A percentile compares a stretch with the other conserved stretches of the same genome.
Conservation (phyloP, 1,284 basidiomycete species). For the Boletus sp. region DNA sequence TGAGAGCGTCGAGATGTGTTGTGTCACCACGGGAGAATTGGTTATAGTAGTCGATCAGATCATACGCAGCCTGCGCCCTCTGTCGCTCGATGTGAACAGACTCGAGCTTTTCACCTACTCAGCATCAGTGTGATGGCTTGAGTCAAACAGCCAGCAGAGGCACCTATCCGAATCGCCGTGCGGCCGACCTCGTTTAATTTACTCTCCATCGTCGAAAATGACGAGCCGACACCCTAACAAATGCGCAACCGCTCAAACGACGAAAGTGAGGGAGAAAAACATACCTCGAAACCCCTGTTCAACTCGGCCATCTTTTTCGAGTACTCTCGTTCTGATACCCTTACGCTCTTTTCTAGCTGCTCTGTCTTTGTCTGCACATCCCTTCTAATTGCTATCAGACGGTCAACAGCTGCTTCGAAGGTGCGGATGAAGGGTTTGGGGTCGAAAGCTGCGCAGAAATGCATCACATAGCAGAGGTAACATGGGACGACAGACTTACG, state of each 20-base stretch:
- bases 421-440: conserved; percentile 90
- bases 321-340: conserved; percentile 89
- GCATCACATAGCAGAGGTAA: conserved; percentile 4
- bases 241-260: conserved; percentile 3
- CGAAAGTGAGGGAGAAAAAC: conserved; percentile 20
- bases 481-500: conserved; percentile 51
- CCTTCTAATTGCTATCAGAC: conserved; percentile 78
- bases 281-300: conserved; percentile 87
- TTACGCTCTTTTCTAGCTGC: conserved; percentile 88
- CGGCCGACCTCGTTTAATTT: conserved; percentile 93
- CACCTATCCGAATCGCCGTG: conserved; percentile 91
- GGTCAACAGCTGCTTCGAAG: conserved; percentile 88
- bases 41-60: conserved; percentile 94
- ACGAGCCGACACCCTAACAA: conserved; percentile 71
- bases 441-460: conserved; percentile 70
- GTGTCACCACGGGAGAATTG: conserved; percentile 88
- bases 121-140: conserved; percentile 13
- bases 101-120: conserved; percentile 89
- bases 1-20: conserved; percentile 69
- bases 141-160: conserved; percentile 19
- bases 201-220: conserved; percentile 81
- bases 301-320: conserved; percentile 90
- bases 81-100: conserved; percentile 90
- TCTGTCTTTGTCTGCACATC: conserved; percentile 87
- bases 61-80: conserved; percentile 89